phyloP scores from a whole-genome alignment of 768 basidiomycete species.

The Rhizopogon vinicolor region DNA sequence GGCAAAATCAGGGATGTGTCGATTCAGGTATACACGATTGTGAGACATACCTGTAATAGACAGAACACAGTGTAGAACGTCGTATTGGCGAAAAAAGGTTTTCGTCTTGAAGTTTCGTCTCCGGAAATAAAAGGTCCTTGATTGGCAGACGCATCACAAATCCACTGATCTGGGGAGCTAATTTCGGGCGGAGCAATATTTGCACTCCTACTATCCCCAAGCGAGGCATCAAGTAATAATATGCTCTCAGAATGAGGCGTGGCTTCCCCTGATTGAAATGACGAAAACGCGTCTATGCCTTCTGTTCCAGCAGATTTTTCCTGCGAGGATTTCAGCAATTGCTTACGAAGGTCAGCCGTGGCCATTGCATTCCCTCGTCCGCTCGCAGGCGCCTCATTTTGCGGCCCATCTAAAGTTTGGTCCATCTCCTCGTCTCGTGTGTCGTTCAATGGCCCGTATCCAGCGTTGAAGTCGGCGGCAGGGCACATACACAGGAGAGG shows the following conservation, averaged over 20 bases:
- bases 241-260: conserved; percentile 6
- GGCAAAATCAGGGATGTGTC: conserved; percentile 7
- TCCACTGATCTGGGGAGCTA: conserved; percentile 51
- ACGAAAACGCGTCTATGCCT: conserved; percentile 24
- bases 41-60: conserved; percentile 65
- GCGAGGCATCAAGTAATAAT: conserved; percentile 1
- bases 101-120: conserved; percentile 34
- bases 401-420: conserved; percentile 11
- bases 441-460: conserved; percentile 52
- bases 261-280: conserved; percentile 12
- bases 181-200: not conserved
- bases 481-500: conserved; percentile 75
- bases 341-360: conserved; percentile 71
- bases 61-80: conserved; percentile 90
- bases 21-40: conserved; percentile 3
- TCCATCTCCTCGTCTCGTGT: conserved; percentile 33
- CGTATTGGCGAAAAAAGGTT: conserved; percentile 85
- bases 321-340: conserved; percentile 71
- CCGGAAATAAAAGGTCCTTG: conserved; percentile 17
- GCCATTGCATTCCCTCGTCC: conserved; percentile 45
- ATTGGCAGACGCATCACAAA: conserved; percentile 40
- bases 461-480: conserved; percentile 60
- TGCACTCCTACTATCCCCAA: not conserved
- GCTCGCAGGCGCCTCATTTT: conserved; percentile 33
- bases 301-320: conserved; percentile 43